These are phyloP conservation scores for Melampsora larici-populina DNA, from an alignment of 1,284 basidiomycete genomes.

Conservation along the genomic window DNA sequence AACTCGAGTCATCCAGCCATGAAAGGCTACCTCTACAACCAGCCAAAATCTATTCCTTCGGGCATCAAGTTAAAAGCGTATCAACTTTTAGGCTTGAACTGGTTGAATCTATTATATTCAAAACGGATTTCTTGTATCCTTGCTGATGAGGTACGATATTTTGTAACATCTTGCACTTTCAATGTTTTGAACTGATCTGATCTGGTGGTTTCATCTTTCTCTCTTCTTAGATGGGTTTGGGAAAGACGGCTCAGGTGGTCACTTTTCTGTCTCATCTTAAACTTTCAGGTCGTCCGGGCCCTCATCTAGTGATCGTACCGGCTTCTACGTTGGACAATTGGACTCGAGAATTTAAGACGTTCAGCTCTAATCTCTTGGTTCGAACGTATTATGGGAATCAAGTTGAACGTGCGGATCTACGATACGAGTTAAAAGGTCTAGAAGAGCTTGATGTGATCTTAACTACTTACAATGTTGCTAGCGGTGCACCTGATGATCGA, in stretches of 20 bases:
- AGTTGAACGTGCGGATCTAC: slow-evolving; percentile 73
- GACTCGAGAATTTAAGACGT: slow-evolving; percentile 90
- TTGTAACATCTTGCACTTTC: slow-evolving; percentile 1
- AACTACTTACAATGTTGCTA: slow-evolving; percentile 92
- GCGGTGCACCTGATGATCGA: slow-evolving; percentile 80
- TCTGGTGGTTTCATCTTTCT: not conserved
- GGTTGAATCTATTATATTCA: slow-evolving; percentile 83
- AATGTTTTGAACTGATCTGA: slow-evolving; percentile 28
- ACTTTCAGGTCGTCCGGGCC: slow-evolving; percentile 70
- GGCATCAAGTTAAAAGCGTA: slow-evolving; percentile 87
- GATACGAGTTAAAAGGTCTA: slow-evolving; percentile 63
- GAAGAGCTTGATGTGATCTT: slow-evolving; percentile 87
- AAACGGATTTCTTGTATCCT: slow-evolving; percentile 86
- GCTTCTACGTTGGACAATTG: slow-evolving; percentile 98
- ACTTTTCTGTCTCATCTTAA: slow-evolving; percentile 88
- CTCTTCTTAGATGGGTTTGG: slow-evolving; percentile 68
- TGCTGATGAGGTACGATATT: slow-evolving; percentile 87
- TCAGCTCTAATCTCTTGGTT: slow-evolving; percentile 80
- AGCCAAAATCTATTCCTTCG: slow-evolving; percentile 69
- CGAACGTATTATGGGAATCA: slow-evolving; percentile 92
- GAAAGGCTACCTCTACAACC: slow-evolving; percentile 62
- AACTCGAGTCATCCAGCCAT: slow-evolving; percentile 55
- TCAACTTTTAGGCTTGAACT: slow-evolving; percentile 94
- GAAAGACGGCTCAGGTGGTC: slow-evolving; percentile 98
- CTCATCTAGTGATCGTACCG: slow-evolving; percentile 90